Base-by-base conservation (phyloP, 495 filamentous ascomycete genomes). In the Melanomma pulvis-pyrius region DNA sequence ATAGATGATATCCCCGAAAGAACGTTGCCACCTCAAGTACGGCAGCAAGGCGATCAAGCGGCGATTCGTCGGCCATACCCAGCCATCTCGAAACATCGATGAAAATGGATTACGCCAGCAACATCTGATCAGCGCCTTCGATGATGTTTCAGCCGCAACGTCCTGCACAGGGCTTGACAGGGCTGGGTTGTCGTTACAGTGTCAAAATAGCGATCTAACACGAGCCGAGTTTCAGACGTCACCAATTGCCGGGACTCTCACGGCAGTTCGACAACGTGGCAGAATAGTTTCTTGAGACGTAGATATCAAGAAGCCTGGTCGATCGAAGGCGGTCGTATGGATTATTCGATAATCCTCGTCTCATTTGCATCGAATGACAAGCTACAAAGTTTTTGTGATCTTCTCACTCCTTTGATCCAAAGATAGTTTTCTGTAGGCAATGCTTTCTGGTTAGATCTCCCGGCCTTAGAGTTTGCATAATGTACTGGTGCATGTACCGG, bases 151-250 rank as follows among this genome's bases (percentile, higher is more conserved):
- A 62, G 15, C 13, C 5, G 41, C 30, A 46, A n/a, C 8, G 54
- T 48, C 19, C 39, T 51, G 61, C n/a, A 49, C 34, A 57, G 25
- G 12, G 48, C 29, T 19, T 61, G 59, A 26, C 24, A 54, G 26
- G 24, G 21, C 17, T n/a, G 50, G 48, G 9, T 7, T 60, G 55
- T 21, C 49, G 36, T 24, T 32, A 57, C 24, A 26, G 39, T 13
- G 28, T 46, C 28, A 9, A 15, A n/a, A 51, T 13, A 1, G 3
- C 49, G 55, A 36, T 57, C 48, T 50, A 49, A 68, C 1, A 62
- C 65, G 11, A 58, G 56, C 22, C 19, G 48, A n/a, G 65, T 68
- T 68, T 68, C 65, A 62, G 52, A 54, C 21, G 63, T 11, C 49
- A 22, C 26, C 44, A 29, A 8, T 51, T 59, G 24, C 52, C 47